These are phyloP conservation scores for Tuber magnatum DNA, from an alignment of 495 filamentous ascomycete genomes.

Conservation along the genomic window DNA sequence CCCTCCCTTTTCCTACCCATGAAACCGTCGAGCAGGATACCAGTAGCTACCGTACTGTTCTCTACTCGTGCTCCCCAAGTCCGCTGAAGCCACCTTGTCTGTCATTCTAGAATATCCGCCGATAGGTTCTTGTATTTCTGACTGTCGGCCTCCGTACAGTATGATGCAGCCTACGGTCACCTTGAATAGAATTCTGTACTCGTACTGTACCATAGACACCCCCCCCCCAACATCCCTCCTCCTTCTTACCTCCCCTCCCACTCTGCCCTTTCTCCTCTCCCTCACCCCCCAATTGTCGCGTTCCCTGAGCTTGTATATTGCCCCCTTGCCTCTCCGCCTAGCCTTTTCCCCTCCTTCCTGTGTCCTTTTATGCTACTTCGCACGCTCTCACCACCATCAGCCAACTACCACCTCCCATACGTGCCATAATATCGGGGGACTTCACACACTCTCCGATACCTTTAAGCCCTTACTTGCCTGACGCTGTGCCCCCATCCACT, in stretches of 20 bases:
- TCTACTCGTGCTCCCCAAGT: not conserved
- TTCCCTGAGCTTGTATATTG: not conserved
- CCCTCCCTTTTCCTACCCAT: constrained; percentile 31
- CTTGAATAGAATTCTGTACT: not conserved
- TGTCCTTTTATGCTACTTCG: not conserved
- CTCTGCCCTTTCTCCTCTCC: constrained; percentile 5
- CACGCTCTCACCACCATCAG: not conserved
- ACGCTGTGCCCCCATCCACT: constrained; percentile 11
- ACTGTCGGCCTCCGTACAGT: not conserved
- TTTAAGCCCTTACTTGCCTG: constrained; percentile 8
- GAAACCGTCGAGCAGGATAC: constrained; percentile 28
- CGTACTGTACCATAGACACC: not conserved
- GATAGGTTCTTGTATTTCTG: not conserved
- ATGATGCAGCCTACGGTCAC: not conserved
- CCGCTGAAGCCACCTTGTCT: not conserved
- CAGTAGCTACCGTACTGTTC: not conserved
- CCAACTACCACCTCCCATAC: not conserved
- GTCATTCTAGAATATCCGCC: not conserved
- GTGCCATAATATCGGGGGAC: not conserved
- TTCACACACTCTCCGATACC: not conserved
- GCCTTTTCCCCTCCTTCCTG: not conserved
- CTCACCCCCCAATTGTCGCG: not conserved
- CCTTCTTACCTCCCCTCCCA: not conserved
- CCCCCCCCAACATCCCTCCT: too few relatives aligned
- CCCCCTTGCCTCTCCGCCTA: not conserved